Percentiles rank a stretch among this genome's conserved stretches.
Evolutionary conservation across 75 land plant genomes (phyloP).

Genomic region (Cunninghamia lanceolata): DNA sequence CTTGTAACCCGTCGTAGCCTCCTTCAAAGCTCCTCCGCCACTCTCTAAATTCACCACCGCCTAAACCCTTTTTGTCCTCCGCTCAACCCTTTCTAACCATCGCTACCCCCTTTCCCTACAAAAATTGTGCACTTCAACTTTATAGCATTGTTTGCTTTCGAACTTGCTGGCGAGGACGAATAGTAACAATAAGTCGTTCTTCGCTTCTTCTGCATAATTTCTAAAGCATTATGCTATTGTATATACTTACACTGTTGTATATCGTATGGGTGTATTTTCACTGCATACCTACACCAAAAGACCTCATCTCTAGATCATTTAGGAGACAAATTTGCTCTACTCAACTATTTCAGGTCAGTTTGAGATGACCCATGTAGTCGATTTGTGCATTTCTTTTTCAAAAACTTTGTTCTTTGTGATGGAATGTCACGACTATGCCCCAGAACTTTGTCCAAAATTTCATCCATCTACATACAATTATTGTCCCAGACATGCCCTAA

Average conservation of each 20-base stretch:
- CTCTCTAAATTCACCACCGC: too few relatives aligned
- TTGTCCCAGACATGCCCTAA: too few relatives aligned
- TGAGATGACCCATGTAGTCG: background rate
- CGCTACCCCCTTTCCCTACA: constrained; percentile 32
- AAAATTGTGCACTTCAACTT: constrained; percentile 32
- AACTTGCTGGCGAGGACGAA: background rate
- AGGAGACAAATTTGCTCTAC: background rate
- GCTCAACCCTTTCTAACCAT: too few relatives aligned
- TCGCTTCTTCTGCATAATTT: background rate
- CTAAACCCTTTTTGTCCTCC: too few relatives aligned
- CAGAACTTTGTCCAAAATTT: too few relatives aligned
- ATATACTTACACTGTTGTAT: background rate
- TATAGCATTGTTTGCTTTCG: constrained; percentile 15
- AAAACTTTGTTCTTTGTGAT: background rate
- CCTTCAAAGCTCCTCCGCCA: too few relatives aligned
- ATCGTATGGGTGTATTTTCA: background rate
- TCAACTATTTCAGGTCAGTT: background rate
- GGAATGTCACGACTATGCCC: background rate
- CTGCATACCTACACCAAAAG: background rate
- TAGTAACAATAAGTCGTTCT: background rate
- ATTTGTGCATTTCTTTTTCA: background rate
- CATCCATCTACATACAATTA: too few relatives aligned
- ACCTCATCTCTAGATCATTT: background rate
- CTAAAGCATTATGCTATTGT: background rate
- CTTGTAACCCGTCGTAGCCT: too few relatives aligned